These are phyloP conservation scores for Teratosphaeria gauchensis DNA, from an alignment of 2,329 filamentous ascomycete genomes.

Conservation along the genomic window DNA sequence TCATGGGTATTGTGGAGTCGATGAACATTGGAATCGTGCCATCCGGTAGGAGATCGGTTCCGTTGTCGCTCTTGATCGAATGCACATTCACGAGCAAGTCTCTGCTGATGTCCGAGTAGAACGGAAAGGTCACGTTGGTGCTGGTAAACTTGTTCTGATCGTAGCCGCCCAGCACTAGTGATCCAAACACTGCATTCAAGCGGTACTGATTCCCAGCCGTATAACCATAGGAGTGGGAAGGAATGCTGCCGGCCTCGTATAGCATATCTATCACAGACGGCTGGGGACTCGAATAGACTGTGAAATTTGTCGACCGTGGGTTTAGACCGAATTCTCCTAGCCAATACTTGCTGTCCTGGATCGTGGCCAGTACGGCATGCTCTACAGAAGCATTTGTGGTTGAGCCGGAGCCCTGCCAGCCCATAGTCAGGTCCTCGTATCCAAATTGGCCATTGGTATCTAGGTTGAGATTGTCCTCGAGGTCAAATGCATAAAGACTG, in stretches of 20 bases:
- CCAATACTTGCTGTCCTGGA: slow-evolving; percentile 21
- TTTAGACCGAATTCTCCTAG: slow-evolving; percentile 27
- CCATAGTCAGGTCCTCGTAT: slow-evolving; percentile 26
- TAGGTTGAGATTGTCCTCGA: slow-evolving; percentile 45
- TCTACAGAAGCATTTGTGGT: slow-evolving; percentile 12
- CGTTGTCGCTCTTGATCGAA: slow-evolving; percentile 17
- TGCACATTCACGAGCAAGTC: slow-evolving; percentile 26
- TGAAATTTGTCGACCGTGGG: slow-evolving; percentile 28
- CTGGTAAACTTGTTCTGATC: slow-evolving; percentile 27
- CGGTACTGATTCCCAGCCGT: slow-evolving; percentile 30
- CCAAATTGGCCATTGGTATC: slow-evolving; percentile 21
- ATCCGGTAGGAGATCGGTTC: slow-evolving; percentile 18
- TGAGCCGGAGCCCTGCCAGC: slow-evolving; percentile 25
- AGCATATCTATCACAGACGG: slow-evolving; percentile 25
- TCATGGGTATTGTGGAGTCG: slow-evolving; percentile 54
- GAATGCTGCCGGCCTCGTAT: slow-evolving; percentile 24
- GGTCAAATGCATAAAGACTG: slow-evolving; percentile 52
- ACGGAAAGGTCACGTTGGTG: slow-evolving; percentile 17
- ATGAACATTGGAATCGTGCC: slow-evolving; percentile 39
- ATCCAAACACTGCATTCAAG: slow-evolving; percentile 26
- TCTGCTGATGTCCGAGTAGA: slow-evolving; percentile 22
- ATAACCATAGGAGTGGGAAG: slow-evolving; percentile 28
- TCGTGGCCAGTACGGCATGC: slow-evolving; percentile 23
- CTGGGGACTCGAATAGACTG: slow-evolving; percentile 25
- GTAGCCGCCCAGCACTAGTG: slow-evolving; percentile 31